Base-by-base conservation (phyloP, 1,284 basidiomycete species). In the Cryptococcus floricola region DNA sequence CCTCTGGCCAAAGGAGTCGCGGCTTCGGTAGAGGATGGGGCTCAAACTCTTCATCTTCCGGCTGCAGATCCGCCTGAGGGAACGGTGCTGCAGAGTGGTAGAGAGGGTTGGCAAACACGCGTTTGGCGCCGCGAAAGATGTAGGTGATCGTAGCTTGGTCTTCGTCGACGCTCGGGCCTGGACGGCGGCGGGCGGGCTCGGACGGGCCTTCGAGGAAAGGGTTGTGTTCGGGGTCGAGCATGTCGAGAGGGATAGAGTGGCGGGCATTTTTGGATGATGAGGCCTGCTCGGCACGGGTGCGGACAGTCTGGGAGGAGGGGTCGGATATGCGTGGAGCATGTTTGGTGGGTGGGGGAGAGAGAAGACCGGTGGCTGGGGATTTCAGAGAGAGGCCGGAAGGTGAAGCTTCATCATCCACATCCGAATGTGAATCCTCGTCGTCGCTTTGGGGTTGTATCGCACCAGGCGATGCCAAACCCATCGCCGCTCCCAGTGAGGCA, bases 41-140 rank as follows among this genome's bases (percentile, higher is more conserved):
- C 52, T 75, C 73, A 50, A 60, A 75, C 5, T 73, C 70, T 9
- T 64, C 63, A 48, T 75, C 64, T 12, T 63, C 59, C 1, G 63
- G 61, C 43, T 64, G 55, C 3, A 75, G 61, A 2, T 66, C 56
- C 2, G 71, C 58, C 14, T 58, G 56, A 0, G 65, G 62, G 45
- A 70, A 67, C 5, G 59, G 57, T 10, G 60, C 48, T 16, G 47
- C 23, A 13, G 65, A 61, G 2, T 55, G 60, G 12, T 65, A 57
- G 53, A 74, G 68, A 14, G 73, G 73, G 58, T 75, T 75, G 44
- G 69, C 68, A 53, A 71, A 75, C 1, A 70, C 62, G 49, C 70
- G 70, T 48, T 75, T 75, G 9, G 71, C 59, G 12, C 73, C 73
- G 45, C 73, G 61, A 60, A 75, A 75, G 13, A 75, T 70, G 43